These are phyloP conservation scores for Ceratocystis colombiana DNA, from an alignment of 2,329 filamentous ascomycete genomes.

Conservation along the genomic window DNA sequence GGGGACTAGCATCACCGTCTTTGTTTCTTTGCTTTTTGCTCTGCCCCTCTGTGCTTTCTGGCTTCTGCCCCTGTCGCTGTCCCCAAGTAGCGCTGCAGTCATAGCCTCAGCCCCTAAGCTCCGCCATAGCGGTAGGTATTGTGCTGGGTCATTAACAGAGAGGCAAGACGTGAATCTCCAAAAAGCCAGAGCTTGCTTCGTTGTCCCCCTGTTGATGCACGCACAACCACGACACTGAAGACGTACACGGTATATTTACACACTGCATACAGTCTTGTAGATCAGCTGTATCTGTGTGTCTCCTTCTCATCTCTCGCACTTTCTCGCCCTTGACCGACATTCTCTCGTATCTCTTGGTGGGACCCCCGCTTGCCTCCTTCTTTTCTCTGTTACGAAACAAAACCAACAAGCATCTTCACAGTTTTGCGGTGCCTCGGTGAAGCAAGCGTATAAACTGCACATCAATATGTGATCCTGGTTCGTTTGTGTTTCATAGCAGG, in stretches of 20 bases:
- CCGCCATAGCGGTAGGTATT: not conserved
- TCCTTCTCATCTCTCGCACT: not conserved
- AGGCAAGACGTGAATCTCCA: not conserved
- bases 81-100: not conserved
- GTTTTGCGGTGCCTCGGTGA: slow-evolving; percentile 1
- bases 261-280: not conserved
- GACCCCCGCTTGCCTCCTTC: not conserved
- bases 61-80: too few relatives aligned
- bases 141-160: not conserved
- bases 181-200: not conserved
- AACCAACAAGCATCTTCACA: not conserved
- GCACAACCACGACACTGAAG: not conserved
- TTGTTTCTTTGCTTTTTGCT: too few relatives aligned
- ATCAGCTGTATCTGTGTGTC: not conserved
- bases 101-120: not conserved
- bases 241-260: not conserved
- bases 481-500: slow-evolving; percentile 2
- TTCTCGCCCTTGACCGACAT: slow-evolving; percentile 6
- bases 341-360: not conserved
- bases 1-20: too few relatives aligned
- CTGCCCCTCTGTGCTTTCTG: too few relatives aligned
- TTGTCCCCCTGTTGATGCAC: not conserved
- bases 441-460: not conserved
- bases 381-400: not conserved
- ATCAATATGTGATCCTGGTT: not conserved